phyloP scores from a whole-genome alignment of 2,329 filamentous ascomycete species.

The Triangularia setosa region DNA sequence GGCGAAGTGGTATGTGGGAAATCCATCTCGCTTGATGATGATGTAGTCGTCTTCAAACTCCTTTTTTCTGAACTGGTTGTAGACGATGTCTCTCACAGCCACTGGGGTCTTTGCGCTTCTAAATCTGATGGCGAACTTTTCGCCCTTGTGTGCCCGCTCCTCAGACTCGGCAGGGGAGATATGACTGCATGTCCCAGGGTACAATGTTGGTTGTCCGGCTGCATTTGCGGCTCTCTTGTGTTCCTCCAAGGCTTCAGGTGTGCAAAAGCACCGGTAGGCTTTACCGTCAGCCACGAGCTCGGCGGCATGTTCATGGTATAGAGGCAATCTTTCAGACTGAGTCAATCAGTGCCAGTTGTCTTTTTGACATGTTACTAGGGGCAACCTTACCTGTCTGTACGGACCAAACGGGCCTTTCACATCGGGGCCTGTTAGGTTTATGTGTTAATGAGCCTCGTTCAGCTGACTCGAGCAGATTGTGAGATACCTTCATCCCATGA shows the following conservation, averaged over 20 bases:
- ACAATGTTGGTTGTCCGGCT: constrained; percentile 40
- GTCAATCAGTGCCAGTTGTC: not conserved
- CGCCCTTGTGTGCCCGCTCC: constrained; percentile 62
- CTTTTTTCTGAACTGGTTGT: constrained; percentile 60
- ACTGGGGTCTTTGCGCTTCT: constrained; percentile 60
- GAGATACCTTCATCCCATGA: constrained; percentile 84
- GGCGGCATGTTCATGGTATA: constrained; percentile 70
- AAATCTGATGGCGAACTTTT: constrained; percentile 74
- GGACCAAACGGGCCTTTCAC: constrained; percentile 78
- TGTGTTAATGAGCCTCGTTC: constrained; percentile 16
- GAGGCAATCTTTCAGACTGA: constrained; percentile 71
- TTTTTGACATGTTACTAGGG: not conserved
- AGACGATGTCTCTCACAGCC: constrained; percentile 72
- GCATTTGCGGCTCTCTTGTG: constrained; percentile 62
- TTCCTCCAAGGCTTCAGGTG: constrained; percentile 62
- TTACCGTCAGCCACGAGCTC: constrained; percentile 65
- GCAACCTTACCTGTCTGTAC: constrained; percentile 66
- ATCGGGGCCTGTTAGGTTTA: constrained; percentile 61
- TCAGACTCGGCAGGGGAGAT: constrained; percentile 65
- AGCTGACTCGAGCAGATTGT: not conserved
- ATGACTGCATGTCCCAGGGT: constrained; percentile 65
- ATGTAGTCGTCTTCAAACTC: constrained; percentile 74
- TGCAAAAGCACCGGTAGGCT: constrained; percentile 94
- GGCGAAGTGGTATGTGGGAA: constrained; percentile 93
- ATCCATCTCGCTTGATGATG: constrained; percentile 84